Evolutionary conservation across 2,329 filamentous ascomycete genomes (phyloP).

Genomic region (Ceratocystiopsis sp.): DNA sequence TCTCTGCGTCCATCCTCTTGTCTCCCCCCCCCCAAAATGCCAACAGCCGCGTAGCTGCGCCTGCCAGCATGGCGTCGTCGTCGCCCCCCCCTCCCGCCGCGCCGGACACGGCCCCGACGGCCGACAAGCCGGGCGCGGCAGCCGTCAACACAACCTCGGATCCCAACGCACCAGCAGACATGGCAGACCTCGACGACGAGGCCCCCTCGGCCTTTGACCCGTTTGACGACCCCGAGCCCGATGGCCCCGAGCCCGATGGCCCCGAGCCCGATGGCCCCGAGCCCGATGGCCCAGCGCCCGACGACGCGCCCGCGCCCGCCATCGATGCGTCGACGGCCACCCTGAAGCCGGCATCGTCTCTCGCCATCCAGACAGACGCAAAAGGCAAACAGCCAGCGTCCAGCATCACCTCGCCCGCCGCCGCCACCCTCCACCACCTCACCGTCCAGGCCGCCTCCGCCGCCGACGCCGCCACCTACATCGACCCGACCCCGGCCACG

Average conservation of each 20-base stretch:
- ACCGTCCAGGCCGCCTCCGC: constrained; percentile 31
- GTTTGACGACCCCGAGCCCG: constrained; percentile 4
- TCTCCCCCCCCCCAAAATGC: too few species aligned
- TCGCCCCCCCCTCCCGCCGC: background rate
- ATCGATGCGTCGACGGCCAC: constrained; percentile 26
- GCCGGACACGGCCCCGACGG: background rate
- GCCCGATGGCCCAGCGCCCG: too few species aligned
- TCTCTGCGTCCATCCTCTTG: too few species aligned
- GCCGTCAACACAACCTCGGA: background rate
- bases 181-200: background rate
- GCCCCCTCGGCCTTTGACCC: constrained; percentile 1
- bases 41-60: too few species aligned
- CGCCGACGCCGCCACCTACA: constrained; percentile 31
- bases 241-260: too few species aligned
- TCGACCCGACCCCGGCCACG: constrained; percentile 42
- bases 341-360: constrained; percentile 21
- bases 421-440: constrained; percentile 28
- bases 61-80: background rate
- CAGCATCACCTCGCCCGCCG: constrained; percentile 3
- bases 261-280: too few species aligned
- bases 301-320: background rate
- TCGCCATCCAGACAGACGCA: too few species aligned
- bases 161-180: background rate
- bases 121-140: background rate
- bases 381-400: too few species aligned